Percentiles rank a stretch among this genome's conserved stretches.
These are phyloP conservation scores for Colletotrichum sansevieriae DNA, from an alignment of 2,329 filamentous ascomycete species.

Conservation along the genomic window DNA sequence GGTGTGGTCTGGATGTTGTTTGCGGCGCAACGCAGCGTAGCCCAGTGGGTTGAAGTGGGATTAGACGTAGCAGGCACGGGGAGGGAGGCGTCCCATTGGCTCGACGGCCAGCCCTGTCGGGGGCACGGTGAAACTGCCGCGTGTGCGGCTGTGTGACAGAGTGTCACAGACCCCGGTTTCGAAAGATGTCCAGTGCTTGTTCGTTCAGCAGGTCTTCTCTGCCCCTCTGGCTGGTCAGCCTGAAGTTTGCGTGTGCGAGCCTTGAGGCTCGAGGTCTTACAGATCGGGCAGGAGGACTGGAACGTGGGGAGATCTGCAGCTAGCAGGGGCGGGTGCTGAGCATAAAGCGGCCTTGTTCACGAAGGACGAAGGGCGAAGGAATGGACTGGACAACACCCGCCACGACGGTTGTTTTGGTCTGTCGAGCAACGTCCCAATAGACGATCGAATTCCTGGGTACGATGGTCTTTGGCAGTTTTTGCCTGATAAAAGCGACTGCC, in stretches of 20 bases:
- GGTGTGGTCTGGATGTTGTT: neutral
- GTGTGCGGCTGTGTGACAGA: slow-evolving; percentile 41
- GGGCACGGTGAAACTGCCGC: slow-evolving; percentile 39
- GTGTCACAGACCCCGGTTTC: slow-evolving; percentile 42
- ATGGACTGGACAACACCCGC: neutral
- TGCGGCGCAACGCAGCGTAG: neutral
- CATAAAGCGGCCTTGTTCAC: neutral
- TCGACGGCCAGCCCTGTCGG: slow-evolving; percentile 2
- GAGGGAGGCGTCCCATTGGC: slow-evolving; percentile 9
- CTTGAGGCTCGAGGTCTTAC: too few species aligned
- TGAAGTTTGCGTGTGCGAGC: neutral
- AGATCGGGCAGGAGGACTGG: neutral
- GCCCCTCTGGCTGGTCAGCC: neutral
- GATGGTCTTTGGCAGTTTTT: neutral
- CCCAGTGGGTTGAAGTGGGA: slow-evolving; percentile 15
- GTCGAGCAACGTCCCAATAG: neutral
- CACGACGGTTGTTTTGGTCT: neutral
- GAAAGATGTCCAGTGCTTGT: slow-evolving; percentile 6
- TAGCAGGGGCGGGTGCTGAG: slow-evolving; percentile 32
- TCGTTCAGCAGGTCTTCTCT: neutral
- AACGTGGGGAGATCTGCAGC: slow-evolving; percentile 34
- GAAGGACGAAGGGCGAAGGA: neutral
- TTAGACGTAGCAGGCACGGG: slow-evolving; percentile 7
- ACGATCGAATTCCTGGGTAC: neutral
- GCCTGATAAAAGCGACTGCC: neutral